Conservation (phyloP, 1,284 basidiomycete species). For the Malassezia restricta region DNA sequence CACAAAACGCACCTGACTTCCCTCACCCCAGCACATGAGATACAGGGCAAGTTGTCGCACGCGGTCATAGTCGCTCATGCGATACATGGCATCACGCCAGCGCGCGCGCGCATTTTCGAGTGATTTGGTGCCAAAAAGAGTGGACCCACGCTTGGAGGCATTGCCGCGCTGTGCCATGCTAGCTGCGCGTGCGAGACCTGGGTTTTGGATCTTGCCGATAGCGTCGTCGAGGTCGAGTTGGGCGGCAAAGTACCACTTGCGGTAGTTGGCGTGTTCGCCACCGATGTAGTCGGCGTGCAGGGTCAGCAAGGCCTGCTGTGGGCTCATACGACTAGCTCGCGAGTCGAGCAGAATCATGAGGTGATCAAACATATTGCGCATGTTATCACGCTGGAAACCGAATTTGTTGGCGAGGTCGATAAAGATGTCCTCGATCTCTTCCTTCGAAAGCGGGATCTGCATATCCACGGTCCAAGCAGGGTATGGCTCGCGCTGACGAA, state of each 20-base stretch:
- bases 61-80: conserved; percentile 96
- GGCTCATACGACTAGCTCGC: conserved; percentile 64
- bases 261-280: conserved; percentile 54
- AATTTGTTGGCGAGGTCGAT: conserved; percentile 97
- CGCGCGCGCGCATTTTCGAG: conserved; percentile 67
- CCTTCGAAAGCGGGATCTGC: conserved; percentile 88
- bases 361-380: conserved; percentile 73
- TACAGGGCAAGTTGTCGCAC: conserved; percentile 91
- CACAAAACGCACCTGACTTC: conserved; percentile 92
- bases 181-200: conserved; percentile 69
- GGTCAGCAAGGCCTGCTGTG: conserved; percentile 77
- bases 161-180: conserved; percentile 56
- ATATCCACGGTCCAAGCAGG: conserved; percentile 86
- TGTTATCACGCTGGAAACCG: conserved; percentile 77
- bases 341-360: conserved; percentile 89
- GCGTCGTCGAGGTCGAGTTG: conserved; percentile 98
- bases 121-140: conserved; percentile 59
- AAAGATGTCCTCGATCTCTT: conserved; percentile 98
- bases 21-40: conserved; percentile 95
- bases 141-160: conserved; percentile 13
- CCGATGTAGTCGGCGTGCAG: conserved; percentile 98
- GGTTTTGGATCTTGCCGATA: conserved; percentile 81
- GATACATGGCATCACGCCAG: conserved; percentile 96
- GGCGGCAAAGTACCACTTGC: conserved; percentile 90
- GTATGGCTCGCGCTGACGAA: conserved; percentile 57